Percentiles rank a stretch among this genome's conserved stretches.
Evolutionary conservation across 1,284 basidiomycete genomes (phyloP).

Genomic region (Trichosporon sp.): DNA sequence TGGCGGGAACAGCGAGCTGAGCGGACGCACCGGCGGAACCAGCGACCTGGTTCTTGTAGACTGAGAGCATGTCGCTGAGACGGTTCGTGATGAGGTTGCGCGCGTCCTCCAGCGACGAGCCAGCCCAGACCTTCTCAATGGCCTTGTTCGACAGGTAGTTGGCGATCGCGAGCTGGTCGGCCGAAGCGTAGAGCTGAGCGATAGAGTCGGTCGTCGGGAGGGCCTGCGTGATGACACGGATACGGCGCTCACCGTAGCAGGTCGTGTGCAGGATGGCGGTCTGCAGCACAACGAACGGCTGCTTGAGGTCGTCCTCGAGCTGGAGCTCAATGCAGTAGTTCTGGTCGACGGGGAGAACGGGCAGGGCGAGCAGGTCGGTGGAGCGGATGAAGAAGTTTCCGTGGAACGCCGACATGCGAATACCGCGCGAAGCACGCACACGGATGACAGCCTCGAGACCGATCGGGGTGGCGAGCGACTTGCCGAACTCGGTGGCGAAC

Average conservation of each 20-base stretch:
- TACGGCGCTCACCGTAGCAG: conserved; percentile 91
- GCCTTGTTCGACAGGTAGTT: conserved; percentile 94
- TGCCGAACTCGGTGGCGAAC: conserved; percentile 95
- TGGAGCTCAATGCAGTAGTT: conserved; percentile 96
- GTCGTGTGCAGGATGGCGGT: conserved; percentile 96
- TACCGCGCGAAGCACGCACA: conserved; percentile 88
- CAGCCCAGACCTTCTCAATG: conserved; percentile 85
- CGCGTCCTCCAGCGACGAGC: conserved; percentile 79
- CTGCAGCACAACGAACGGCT: conserved; percentile 93
- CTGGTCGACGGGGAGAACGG: conserved; percentile 93
- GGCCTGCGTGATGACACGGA: conserved; percentile 91
- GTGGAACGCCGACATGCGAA: conserved; percentile 97
- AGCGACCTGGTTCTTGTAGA: conserved; percentile 97
- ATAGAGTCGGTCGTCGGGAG: conserved; percentile 90
- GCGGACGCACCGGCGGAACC: conserved; percentile 88
- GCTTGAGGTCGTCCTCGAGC: conserved; percentile 91
- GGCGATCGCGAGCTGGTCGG: conserved; percentile 89
- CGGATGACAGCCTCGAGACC: conserved; percentile 98
- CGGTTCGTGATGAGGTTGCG: conserved; percentile 88
- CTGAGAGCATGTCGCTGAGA: conserved; percentile 83
- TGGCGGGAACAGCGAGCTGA: conserved; percentile 88
- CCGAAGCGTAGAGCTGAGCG: conserved; percentile 91
- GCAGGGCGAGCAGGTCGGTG: conserved; percentile 94
- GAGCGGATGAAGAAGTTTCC: conserved; percentile 99
- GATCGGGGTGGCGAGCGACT: conserved; percentile 89